Evolutionary conservation across 768 basidiomycete species (phyloP), one percentile per base, ranked within the genome.

Genomic region (Trametopsis cervina): DNA sequence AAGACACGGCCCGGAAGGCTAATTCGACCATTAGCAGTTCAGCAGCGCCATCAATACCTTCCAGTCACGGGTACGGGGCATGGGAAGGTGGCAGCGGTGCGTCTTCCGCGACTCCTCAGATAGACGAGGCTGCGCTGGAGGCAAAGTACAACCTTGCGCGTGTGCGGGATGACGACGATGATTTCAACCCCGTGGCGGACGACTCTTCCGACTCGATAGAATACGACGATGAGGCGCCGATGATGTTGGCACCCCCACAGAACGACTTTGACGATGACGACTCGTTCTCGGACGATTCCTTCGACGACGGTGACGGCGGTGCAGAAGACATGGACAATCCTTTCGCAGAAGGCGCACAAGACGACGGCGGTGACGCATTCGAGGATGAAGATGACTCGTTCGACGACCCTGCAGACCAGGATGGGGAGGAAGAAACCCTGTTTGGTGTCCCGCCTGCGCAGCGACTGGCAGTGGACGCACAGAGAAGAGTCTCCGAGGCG

Each of bases 361-460:
- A 49, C 4, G 60, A 42, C 2, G 70, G 57, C 11, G 70, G 72
- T 18, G 65, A 67, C 40, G 70, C 61, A 2, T 75, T 80, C 18
- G 76, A 76, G n/a, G 79, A 77, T 35, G 29, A 33, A 7, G 73
- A 69, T 15, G 72, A 69, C 56, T 74, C 76, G 33, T 78, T 72
- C 48, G 74, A 76, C 51, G 73, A 69, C 50, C 64, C 63, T 48
- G 66, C 60, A 42, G 67, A 68, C 29, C 57, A 53, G 11, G 54
- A 17, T 21, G 66, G 39, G 9, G 68, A 72, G 42, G 80, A 81
- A 57, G 83, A 87, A 62, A 86, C 86, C 11, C 64, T 88, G 46
- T 88, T 89, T 64, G 86, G 86, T 13, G 76, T 79, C 10, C 74
- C 75, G 7, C 80, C 80, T 35, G 75, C 70, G 27, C 74, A 75